Conservation (phyloP, 441 rosid species). For the Oxalis stricta region DNA sequence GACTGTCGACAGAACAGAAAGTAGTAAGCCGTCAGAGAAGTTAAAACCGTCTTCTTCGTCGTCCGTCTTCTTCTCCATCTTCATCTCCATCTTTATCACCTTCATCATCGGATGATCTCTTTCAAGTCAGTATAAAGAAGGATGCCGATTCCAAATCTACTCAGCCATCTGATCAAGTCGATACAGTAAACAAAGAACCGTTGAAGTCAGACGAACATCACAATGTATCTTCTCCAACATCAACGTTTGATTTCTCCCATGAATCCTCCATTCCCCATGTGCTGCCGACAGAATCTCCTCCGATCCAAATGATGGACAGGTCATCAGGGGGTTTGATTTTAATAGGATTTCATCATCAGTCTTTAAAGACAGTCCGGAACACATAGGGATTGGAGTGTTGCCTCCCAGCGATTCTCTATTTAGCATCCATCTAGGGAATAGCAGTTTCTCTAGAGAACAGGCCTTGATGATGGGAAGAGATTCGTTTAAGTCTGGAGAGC, state of each 20-base stretch:
- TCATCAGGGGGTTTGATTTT: slow-evolving; percentile 31
- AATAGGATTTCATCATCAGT: slow-evolving; percentile 31
- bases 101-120: slow-evolving; percentile 20
- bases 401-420: slow-evolving; percentile 79
- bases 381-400: slow-evolving; percentile 36
- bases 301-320: slow-evolving; percentile 57
- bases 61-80: slow-evolving; percentile 7
- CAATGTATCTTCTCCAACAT: slow-evolving; percentile 13
- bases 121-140: slow-evolving; percentile 10
- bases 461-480: slow-evolving; percentile 8
- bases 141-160: slow-evolving; percentile 3
- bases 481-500: slow-evolving; percentile 10
- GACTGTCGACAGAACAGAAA: neutral
- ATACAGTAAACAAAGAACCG: slow-evolving; percentile 4
- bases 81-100: slow-evolving; percentile 17
- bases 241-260: slow-evolving; percentile 16
- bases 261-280: slow-evolving; percentile 12
- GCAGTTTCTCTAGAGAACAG: slow-evolving; percentile 35
- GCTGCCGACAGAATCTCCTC: slow-evolving; percentile 35
- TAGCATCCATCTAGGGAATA: slow-evolving; percentile 50
- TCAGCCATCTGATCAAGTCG: neutral
- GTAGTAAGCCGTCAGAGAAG: slow-evolving; percentile 2
- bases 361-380: slow-evolving; percentile 20
- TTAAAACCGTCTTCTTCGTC: slow-evolving; percentile 11
- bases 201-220: slow-evolving; percentile 12